phyloP scores from a whole-genome alignment of 768 basidiomycete species.

The Panellus pusillus region DNA sequence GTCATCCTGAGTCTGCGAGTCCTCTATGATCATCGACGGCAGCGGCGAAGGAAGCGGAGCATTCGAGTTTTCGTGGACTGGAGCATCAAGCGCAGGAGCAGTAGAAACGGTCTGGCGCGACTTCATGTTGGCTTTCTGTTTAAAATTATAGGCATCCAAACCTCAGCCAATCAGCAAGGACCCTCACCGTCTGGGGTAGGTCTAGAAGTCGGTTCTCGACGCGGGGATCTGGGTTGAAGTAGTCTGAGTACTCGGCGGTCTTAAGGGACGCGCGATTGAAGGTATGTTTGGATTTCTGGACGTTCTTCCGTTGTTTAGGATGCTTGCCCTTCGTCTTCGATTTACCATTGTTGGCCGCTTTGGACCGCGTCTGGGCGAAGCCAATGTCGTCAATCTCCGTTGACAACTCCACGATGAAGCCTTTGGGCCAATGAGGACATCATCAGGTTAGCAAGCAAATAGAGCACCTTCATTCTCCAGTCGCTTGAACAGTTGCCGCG shows the following conservation, averaged over 20 bases:
- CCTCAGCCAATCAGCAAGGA: background rate
- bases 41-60: too few relatives aligned
- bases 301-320: constrained; percentile 46
- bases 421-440: constrained; percentile 33
- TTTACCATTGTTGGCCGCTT: constrained; percentile 43
- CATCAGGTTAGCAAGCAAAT: background rate
- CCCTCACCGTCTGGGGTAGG: constrained; percentile 54
- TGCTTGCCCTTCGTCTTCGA: constrained; percentile 40
- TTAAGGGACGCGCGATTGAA: constrained; percentile 52
- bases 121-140: constrained; percentile 23
- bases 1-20: constrained; percentile 42
- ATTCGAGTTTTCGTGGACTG: constrained; percentile 1
- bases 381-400: constrained; percentile 52
- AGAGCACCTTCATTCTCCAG: constrained; percentile 67
- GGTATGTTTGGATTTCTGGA: constrained; percentile 56
- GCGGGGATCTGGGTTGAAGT: constrained; percentile 63
- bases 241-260: constrained; percentile 56
- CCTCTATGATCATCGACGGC: background rate
- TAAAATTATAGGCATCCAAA: constrained; percentile 2
- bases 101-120: constrained; percentile 2
- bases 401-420: constrained; percentile 57
- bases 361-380: constrained; percentile 40
- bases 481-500: constrained; percentile 63
- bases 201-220: constrained; percentile 64
- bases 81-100: constrained; percentile 6